A percentile compares a stretch with the other conserved stretches of the same genome.
These are phyloP conservation scores for Kluyveromyces siamensis DNA, from an alignment of 805 yeast species.

Conservation along the genomic window DNA sequence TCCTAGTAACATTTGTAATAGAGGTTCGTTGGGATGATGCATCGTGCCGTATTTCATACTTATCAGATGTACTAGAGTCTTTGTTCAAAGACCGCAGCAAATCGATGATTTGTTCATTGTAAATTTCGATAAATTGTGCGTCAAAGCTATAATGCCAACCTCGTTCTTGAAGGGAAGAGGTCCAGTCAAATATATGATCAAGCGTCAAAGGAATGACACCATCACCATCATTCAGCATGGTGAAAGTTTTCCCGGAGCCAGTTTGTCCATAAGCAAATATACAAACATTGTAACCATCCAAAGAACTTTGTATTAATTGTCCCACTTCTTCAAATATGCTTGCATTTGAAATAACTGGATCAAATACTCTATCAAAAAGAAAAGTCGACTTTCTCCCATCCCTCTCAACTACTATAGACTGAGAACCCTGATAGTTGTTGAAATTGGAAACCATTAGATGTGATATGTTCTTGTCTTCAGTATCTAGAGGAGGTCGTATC, in stretches of 20 bases:
- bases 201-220: conserved; percentile 82
- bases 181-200: conserved; percentile 54
- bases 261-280: conserved; percentile 97
- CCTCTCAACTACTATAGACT: conserved; percentile 14
- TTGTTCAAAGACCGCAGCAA: conserved; percentile 33
- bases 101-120: conserved; percentile 76
- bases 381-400: conserved; percentile 30
- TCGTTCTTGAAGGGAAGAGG: conserved; percentile 35
- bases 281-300: conserved; percentile 88
- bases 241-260: conserved; percentile 88
- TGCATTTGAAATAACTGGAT: conserved; percentile 40
- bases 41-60: conserved; percentile 67
- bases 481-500: conserved; percentile 48
- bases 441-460: conserved; percentile 25
- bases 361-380: conserved; percentile 73
- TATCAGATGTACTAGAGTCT: conserved; percentile 1
- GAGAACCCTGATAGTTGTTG: conserved; percentile 22
- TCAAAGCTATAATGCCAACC: conserved; percentile 56
- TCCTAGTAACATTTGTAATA: conserved; percentile 49
- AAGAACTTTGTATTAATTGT: conserved; percentile 73
- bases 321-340: conserved; percentile 78
- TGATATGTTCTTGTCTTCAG: conserved; percentile 16
- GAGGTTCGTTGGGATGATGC: conserved; percentile 42
- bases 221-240: conserved; percentile 64
- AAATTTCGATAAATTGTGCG: conserved; percentile 83